Conservation (phyloP, 2,329 filamentous ascomycete species). For the Didymella arachidicola region DNA sequence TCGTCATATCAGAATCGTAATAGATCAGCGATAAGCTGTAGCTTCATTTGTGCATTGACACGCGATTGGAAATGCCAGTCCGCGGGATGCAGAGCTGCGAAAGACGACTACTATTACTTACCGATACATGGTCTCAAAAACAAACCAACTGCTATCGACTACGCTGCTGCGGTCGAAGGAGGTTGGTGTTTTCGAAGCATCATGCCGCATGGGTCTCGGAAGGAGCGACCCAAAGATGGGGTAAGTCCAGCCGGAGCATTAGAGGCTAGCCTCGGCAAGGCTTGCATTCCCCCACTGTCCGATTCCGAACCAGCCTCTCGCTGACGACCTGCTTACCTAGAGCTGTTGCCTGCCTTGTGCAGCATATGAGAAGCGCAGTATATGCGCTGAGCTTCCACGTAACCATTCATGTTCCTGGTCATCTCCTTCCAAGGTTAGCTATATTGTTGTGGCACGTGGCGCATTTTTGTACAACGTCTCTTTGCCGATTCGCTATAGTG, state of each 20-base stretch:
- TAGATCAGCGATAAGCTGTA: not conserved
- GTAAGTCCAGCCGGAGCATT: not conserved
- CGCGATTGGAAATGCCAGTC: not conserved
- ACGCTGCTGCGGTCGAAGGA: not conserved
- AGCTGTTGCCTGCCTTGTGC: slow-evolving; percentile 4
- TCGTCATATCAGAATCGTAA: not conserved
- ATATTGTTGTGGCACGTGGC: slow-evolving; percentile 18
- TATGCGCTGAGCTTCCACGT: not conserved
- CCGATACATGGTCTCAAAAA: not conserved
- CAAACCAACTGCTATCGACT: not conserved
- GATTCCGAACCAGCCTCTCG: slow-evolving; percentile 5
- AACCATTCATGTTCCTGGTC: not conserved
- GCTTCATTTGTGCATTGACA: not conserved
- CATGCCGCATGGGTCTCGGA: not conserved
- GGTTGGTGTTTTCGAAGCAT: not conserved
- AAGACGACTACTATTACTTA: not conserved
- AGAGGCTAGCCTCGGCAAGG: not conserved
- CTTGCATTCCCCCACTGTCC: slow-evolving; percentile 9
- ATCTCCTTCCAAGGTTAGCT: not conserved
- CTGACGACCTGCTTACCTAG: slow-evolving; percentile 2
- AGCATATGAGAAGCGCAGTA: slow-evolving; percentile 5
- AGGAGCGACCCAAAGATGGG: not conserved
- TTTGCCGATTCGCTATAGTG: slow-evolving; percentile 14
- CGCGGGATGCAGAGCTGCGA: not conserved
- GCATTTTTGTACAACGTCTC: slow-evolving; percentile 10